These are phyloP conservation scores for Emergomyces orientalis DNA, from an alignment of 2,329 filamentous ascomycete species.

Conservation along the genomic window DNA sequence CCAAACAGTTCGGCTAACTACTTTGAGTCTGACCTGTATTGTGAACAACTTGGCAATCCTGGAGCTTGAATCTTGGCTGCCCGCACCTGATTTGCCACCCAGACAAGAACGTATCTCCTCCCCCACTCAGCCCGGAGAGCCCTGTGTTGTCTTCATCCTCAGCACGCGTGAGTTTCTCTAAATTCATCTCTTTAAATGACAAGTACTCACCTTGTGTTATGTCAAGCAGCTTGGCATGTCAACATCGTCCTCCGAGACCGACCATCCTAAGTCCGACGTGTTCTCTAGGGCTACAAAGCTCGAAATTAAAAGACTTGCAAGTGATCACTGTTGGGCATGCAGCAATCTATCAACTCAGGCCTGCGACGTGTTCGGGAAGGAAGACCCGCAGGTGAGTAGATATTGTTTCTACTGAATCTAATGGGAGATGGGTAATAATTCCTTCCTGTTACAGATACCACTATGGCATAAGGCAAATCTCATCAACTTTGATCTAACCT, in stretches of 20 bases:
- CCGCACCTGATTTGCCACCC: no score
- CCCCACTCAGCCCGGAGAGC: no score
- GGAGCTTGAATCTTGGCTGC: no score
- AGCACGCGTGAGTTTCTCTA: not conserved
- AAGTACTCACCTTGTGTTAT: no score
- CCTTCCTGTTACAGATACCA: not conserved
- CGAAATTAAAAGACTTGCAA: not conserved
- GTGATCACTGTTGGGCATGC: not conserved
- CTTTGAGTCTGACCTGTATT: no score
- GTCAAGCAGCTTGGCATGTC: no score
- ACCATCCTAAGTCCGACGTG: not conserved
- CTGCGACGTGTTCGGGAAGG: not conserved
- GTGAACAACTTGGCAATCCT: no score
- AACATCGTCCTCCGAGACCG: not conserved
- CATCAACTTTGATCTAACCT: not conserved
- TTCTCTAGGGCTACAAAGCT: not conserved
- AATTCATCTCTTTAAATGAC: not conserved
- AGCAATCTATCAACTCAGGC: not conserved
- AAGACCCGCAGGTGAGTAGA: not conserved
- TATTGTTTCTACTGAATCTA: not conserved
- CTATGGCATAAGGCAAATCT: not conserved
- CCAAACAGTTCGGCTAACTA: no score
- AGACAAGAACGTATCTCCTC: no score
- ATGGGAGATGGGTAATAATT: not conserved
- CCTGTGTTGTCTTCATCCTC: not conserved